Evolutionary conservation across 495 filamentous ascomycete genomes (phyloP).

Genomic region (Neurospora sp.): DNA sequence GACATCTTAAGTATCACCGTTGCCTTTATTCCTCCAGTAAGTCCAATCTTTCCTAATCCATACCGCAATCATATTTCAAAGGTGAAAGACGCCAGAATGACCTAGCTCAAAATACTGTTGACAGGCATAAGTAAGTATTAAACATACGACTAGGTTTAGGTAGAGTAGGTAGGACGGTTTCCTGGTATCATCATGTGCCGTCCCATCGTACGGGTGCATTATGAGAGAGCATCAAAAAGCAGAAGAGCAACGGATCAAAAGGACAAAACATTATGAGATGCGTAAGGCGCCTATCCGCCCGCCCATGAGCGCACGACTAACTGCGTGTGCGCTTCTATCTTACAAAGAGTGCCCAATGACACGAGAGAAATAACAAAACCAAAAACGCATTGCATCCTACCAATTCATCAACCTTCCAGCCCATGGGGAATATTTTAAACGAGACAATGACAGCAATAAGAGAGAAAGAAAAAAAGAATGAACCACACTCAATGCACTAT

Average conservation of each 20-base stretch:
- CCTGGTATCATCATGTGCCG: background rate
- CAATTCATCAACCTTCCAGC: background rate
- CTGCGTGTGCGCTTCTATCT: background rate
- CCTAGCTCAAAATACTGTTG: background rate
- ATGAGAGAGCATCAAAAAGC: background rate
- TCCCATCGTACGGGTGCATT: background rate
- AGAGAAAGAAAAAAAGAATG: conserved; percentile 7
- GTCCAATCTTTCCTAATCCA: background rate
- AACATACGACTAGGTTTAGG: background rate
- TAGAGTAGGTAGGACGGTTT: background rate
- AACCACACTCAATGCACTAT: conserved; percentile 14
- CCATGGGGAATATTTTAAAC: background rate
- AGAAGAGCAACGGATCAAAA: background rate
- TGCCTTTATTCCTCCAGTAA: background rate
- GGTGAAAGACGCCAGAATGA: background rate
- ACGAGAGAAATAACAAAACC: background rate
- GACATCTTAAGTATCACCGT: background rate
- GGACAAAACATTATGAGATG: background rate
- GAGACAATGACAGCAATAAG: conserved; percentile 11
- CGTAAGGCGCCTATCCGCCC: background rate
- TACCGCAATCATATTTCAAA: background rate
- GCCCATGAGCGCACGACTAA: background rate
- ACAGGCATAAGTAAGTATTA: background rate
- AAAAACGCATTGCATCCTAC: background rate
- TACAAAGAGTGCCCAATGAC: background rate